These are phyloP conservation scores for Castanea mollissima DNA, from an alignment of 306 rosid genomes.

Conservation along the genomic window DNA sequence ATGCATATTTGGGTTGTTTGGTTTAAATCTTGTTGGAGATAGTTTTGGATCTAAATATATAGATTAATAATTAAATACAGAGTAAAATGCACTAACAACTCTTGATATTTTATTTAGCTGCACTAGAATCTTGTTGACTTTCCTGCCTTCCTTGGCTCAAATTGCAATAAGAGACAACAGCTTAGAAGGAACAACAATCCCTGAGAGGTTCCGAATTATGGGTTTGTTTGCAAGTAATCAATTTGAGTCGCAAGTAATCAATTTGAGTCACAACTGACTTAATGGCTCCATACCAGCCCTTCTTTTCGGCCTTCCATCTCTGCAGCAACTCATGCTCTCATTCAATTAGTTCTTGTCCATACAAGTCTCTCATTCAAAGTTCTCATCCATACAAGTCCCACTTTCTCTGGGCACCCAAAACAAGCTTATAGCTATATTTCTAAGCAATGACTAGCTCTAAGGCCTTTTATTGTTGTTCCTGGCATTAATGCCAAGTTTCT, in stretches of 20 bases:
- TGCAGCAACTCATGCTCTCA: constrained; percentile 63
- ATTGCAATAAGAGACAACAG: constrained; percentile 71
- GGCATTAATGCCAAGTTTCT: constrained; percentile 58
- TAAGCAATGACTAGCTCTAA: too few relatives aligned
- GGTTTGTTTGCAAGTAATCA: constrained; percentile 48
- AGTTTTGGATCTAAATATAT: background rate
- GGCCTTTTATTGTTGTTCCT: too few relatives aligned
- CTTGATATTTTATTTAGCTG: too few relatives aligned
- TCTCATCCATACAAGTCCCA: constrained; percentile 47
- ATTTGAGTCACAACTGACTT: constrained; percentile 60
- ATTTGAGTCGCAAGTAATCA: constrained; percentile 68
- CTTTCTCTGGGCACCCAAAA: constrained; percentile 21
- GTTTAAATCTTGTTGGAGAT: background rate
- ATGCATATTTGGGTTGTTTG: background rate
- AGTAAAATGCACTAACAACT: too few relatives aligned
- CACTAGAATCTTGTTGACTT: background rate
- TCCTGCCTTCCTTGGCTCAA: constrained; percentile 52
- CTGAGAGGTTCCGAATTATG: constrained; percentile 28
- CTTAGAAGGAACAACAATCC: constrained; percentile 32
- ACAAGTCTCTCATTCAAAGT: constrained; percentile 51
- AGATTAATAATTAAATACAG: background rate
- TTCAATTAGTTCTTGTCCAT: constrained; percentile 59
- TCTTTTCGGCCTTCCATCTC: constrained; percentile 57
- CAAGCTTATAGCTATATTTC: too few relatives aligned
- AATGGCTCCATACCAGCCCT: constrained; percentile 40